Conservation (phyloP, 345 rosid genomes). For the Heritiera fomes region DNA sequence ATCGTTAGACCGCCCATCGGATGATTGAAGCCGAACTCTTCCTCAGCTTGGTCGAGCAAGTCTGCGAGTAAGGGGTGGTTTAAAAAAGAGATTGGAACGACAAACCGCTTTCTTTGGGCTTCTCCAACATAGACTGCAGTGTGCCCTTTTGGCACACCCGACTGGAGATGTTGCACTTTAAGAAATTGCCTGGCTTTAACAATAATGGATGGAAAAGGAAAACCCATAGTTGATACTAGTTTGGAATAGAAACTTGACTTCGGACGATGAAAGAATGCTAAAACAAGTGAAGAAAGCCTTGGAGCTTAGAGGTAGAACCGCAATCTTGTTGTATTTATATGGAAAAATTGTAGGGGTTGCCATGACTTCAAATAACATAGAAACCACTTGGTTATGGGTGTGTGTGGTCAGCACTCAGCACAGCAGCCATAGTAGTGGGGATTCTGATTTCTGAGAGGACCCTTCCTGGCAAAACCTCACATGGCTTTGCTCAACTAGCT, state of each 20-base stretch:
- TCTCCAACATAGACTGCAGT: no score
- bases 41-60: no score
- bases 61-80: no score
- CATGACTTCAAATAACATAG: not conserved
- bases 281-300: not conserved
- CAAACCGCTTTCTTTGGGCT: no score
- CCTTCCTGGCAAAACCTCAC: not conserved
- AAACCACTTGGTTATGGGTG: not conserved
- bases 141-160: conserved; percentile 43
- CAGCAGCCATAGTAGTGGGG: no score
- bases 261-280: no score
- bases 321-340: not conserved
- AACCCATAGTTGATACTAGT: conserved; percentile 21
- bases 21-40: not conserved
- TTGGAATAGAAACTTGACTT: not conserved
- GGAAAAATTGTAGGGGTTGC: not conserved
- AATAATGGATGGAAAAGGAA: conserved; percentile 33
- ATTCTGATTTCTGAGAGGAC: not conserved
- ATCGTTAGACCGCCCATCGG: conserved; percentile 49
- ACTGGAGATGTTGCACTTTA: conserved; percentile 30
- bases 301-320: not conserved
- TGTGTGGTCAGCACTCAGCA: no score
- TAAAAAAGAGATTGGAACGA: no score
- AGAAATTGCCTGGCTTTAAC: conserved; percentile 36
- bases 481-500: not conserved